phyloP scores from a whole-genome alignment of 2,329 filamentous ascomycete species.

The Scytalidium lignicola region DNA sequence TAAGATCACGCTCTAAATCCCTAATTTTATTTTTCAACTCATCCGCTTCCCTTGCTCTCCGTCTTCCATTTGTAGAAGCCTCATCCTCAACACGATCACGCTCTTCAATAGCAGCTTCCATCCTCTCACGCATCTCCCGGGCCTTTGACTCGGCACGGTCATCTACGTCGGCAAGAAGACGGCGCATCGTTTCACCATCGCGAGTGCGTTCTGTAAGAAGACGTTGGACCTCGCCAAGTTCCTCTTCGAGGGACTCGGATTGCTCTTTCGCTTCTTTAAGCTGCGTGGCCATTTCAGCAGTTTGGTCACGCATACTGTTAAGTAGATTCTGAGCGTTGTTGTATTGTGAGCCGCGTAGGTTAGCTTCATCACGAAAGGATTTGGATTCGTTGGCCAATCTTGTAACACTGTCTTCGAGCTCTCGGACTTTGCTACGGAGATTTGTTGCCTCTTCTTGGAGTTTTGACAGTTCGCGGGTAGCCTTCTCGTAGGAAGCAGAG shows the following conservation, averaged over 20 bases:
- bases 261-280: conserved; percentile 83
- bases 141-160: conserved; percentile 74
- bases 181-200: conserved; percentile 91
- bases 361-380: conserved; percentile 69
- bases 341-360: conserved; percentile 82
- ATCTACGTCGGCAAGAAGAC: conserved; percentile 81
- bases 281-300: conserved; percentile 80
- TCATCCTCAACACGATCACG: conserved; percentile 91
- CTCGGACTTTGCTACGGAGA: conserved; percentile 54
- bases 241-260: conserved; percentile 84
- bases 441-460: conserved; percentile 68
- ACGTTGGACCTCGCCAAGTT: conserved; percentile 81
- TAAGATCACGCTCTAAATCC: conserved; percentile 74
- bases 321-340: conserved; percentile 79
- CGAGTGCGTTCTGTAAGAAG: conserved; percentile 82
- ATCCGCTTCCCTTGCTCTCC: conserved; percentile 77
- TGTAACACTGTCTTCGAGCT: conserved; percentile 69
- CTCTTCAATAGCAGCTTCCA: conserved; percentile 91
- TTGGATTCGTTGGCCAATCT: conserved; percentile 64
- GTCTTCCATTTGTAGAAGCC: conserved; percentile 69
- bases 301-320: conserved; percentile 89
- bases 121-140: conserved; percentile 79
- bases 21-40: conserved; percentile 75
- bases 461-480: conserved; percentile 62
- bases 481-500: conserved; percentile 66